A percentile compares a stretch with the other conserved stretches of the same genome.
Conservation (phyloP, 2,329 filamentous ascomycete genomes). For the Alternaria viburni region DNA sequence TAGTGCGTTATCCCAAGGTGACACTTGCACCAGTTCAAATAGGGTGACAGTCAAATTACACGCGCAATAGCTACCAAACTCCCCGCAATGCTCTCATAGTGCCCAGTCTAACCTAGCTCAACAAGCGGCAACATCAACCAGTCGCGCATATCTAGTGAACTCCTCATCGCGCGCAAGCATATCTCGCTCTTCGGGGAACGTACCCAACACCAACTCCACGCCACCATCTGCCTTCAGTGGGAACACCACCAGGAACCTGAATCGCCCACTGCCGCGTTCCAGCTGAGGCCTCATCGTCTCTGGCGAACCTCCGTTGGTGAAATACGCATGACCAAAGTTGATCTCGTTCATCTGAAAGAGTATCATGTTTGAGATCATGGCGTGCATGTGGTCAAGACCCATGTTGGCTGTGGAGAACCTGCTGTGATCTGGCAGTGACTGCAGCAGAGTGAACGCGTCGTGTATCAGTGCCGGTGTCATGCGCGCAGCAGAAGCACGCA, state of each 20-base stretch:
- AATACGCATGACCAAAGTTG: conserved; percentile 27
- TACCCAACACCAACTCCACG: conserved; percentile 23
- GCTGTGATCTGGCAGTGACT: conserved; percentile 23
- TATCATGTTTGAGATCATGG: conserved; percentile 36
- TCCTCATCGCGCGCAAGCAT: conserved; percentile 52
- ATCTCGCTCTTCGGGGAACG: conserved; percentile 53
- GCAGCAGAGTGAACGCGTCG: conserved; percentile 35
- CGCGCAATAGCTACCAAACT: neutral
- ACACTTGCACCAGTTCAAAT: no score
- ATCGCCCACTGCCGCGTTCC: conserved; percentile 26
- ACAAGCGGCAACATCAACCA: conserved; percentile 8
- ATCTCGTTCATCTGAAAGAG: conserved; percentile 24
- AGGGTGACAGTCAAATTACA: neutral
- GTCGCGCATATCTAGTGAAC: conserved; percentile 48
- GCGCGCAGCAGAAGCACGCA: conserved; percentile 27
- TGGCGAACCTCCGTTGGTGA: conserved; percentile 28
- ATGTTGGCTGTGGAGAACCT: conserved; percentile 26
- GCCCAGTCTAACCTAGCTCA: neutral
- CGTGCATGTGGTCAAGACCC: conserved; percentile 31
- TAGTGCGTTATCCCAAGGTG: no score
- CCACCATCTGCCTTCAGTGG: conserved; percentile 34
- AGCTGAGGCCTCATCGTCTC: conserved; percentile 35
- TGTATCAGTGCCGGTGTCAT: conserved; percentile 34
- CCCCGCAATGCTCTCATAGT: neutral
- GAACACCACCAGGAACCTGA: conserved; percentile 35